Conservation (phyloP, 2,329 filamentous ascomycete genomes). For the Diplocarpon mali region DNA sequence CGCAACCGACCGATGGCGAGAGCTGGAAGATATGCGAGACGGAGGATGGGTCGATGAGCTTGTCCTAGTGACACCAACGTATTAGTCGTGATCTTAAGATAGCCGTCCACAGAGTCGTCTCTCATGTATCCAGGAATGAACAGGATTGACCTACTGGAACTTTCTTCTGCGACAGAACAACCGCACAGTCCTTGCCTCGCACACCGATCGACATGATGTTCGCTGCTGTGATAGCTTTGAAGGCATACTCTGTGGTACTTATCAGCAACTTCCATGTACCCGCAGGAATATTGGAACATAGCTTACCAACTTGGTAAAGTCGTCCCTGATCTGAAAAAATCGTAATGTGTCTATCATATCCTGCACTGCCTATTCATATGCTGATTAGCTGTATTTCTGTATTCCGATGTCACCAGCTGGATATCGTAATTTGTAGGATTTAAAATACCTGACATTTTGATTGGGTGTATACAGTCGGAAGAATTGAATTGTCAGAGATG, state of each 20-base stretch:
- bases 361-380: slow-evolving; percentile 55
- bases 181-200: slow-evolving; percentile 91
- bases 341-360: slow-evolving; percentile 97
- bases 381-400: slow-evolving; percentile 18
- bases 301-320: slow-evolving; percentile 98
- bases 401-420: slow-evolving; percentile 6
- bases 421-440: neutral
- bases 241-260: slow-evolving; percentile 80
- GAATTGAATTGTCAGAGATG: neutral
- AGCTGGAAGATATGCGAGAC: slow-evolving; percentile 97
- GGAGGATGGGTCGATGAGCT: slow-evolving; percentile 94
- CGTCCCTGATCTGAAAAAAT: slow-evolving; percentile 99
- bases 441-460: slow-evolving; percentile 31
- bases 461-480: neutral
- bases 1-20: slow-evolving; percentile 90
- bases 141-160: slow-evolving; percentile 63
- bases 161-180: slow-evolving; percentile 98
- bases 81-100: slow-evolving; percentile 14
- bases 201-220: slow-evolving; percentile 98
- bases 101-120: neutral
- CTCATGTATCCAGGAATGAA: neutral
- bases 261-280: slow-evolving; percentile 20
- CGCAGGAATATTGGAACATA: neutral
- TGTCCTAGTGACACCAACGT: slow-evolving; percentile 54
- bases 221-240: slow-evolving; percentile 98